These are phyloP conservation scores for Brassica balearica DNA, from an alignment of 441 rosid genomes.

Conservation along the genomic window DNA sequence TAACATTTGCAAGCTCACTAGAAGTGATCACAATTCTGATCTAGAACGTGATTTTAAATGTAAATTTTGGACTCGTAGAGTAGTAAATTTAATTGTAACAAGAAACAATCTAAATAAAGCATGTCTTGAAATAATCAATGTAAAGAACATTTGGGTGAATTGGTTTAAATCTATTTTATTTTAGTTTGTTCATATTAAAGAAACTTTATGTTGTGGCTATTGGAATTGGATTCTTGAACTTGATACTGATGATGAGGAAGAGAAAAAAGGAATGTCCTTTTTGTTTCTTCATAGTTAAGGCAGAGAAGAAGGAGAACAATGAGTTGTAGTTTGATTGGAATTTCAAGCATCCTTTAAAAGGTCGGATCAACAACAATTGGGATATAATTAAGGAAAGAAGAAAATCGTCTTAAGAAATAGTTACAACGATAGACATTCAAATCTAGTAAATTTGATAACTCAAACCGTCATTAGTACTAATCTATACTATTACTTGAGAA, in stretches of 20 bases:
- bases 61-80: too few relatives aligned
- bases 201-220: constrained; percentile 30
- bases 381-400: background rate
- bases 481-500: too few relatives aligned
- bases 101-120: too few relatives aligned
- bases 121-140: too few relatives aligned
- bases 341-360: constrained; percentile 28
- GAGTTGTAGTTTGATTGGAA: constrained; percentile 33
- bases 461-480: too few relatives aligned
- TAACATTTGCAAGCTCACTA: too few relatives aligned
- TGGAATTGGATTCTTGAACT: constrained; percentile 44
- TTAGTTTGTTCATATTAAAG: constrained; percentile 28
- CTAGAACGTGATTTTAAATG: too few relatives aligned
- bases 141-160: background rate
- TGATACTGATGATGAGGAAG: constrained; percentile 26
- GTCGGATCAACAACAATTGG: constrained; percentile 6
- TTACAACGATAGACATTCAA: too few relatives aligned
- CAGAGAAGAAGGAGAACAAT: constrained; percentile 31
- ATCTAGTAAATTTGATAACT: too few relatives aligned
- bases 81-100: too few relatives aligned
- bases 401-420: background rate
- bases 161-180: background rate
- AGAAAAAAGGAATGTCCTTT: constrained; percentile 28
- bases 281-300: constrained; percentile 45
- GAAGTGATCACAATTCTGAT: too few relatives aligned